Evolutionary conservation across 2,329 filamentous ascomycete species (phyloP), one percentile per base, ranked within the genome.

Genomic region (Colletotrichum eleusines): DNA sequence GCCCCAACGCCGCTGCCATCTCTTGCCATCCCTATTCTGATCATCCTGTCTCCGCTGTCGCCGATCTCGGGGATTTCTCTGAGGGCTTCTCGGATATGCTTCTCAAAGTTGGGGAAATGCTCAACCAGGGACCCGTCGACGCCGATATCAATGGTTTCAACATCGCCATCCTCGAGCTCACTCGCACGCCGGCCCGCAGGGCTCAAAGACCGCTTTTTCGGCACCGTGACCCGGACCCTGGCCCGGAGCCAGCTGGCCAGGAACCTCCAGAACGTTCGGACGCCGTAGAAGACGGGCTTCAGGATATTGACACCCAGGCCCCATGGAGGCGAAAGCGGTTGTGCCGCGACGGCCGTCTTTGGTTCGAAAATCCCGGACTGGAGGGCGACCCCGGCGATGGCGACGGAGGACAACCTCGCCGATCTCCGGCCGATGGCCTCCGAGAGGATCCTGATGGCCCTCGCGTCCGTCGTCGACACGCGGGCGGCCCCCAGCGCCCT

Each of bases 1-100:
- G 91, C 91, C 57, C 91, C 91, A 40, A 93, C 89, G 62, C 91
- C 91, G 73, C 88, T 91, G 20, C 91, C 91, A 76, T 94, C 91
- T 81, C 92, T 92, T 33, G 91, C 91, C 75, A 93, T 89, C 3
- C 90, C 91, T 75, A 94, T 92, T 50, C 88, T 83, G 53, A 94
- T 86, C 77, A 86, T 88, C 81, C 87, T 88, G 78, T 93, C 90
- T 8, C 90, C 90, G 33, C 81, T 78, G 8, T 77, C 77, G 1
- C 90, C 90, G 73, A 93, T 87, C 67, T 87, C 84, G 14, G 86
- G 82, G 42, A 93, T 85, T 73, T 91, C 89, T 28, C 88, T 82
- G 64, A 93, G 80, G 14, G 90, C 90, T 75, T 89, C 86, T 14
- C 91, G 84, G 50, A 93, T 84, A 74, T 91, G 85, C 31, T 85